phyloP scores from a whole-genome alignment of 2,329 filamentous ascomycete genomes.

The Nothopassalora personata region DNA sequence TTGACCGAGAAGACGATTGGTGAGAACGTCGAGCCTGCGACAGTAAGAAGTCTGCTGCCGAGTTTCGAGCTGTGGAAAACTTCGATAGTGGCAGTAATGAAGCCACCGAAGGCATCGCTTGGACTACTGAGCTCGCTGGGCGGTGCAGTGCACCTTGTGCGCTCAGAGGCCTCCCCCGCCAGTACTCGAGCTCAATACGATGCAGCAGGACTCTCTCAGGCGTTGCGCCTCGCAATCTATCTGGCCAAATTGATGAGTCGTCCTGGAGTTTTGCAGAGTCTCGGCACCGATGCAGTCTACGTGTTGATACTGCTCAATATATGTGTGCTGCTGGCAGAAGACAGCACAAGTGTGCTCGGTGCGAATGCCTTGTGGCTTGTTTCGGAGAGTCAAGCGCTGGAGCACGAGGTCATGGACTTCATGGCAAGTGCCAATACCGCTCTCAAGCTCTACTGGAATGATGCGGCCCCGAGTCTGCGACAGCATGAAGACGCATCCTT shows the following conservation, averaged over 20 bases:
- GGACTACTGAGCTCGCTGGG: slow-evolving; percentile 68
- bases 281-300: slow-evolving; percentile 31
- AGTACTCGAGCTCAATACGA: slow-evolving; percentile 45
- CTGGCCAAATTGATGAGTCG: slow-evolving; percentile 53
- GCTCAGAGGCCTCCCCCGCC: slow-evolving; percentile 22
- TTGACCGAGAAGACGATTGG: slow-evolving; percentile 48
- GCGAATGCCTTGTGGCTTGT: slow-evolving; percentile 51
- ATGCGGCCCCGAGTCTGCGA: background rate
- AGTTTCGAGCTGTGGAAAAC: slow-evolving; percentile 55
- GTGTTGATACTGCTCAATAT: slow-evolving; percentile 49
- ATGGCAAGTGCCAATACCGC: slow-evolving; percentile 47
- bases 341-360: slow-evolving; percentile 54
- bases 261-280: slow-evolving; percentile 29
- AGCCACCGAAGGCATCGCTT: slow-evolving; percentile 56
- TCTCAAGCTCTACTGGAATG: slow-evolving; percentile 38
- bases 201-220: slow-evolving; percentile 62
- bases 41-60: slow-evolving; percentile 26
- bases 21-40: slow-evolving; percentile 18
- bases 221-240: slow-evolving; percentile 71
- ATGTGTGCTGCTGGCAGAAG: slow-evolving; percentile 53
- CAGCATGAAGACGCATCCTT: background rate
- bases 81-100: slow-evolving; percentile 55
- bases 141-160: slow-evolving; percentile 63
- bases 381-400: slow-evolving; percentile 36
- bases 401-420: slow-evolving; percentile 50